Evolutionary conservation across 2,329 filamentous ascomycete species (phyloP), one percentile per base, ranked within the genome.

Genomic region (Diatrype stigma): DNA sequence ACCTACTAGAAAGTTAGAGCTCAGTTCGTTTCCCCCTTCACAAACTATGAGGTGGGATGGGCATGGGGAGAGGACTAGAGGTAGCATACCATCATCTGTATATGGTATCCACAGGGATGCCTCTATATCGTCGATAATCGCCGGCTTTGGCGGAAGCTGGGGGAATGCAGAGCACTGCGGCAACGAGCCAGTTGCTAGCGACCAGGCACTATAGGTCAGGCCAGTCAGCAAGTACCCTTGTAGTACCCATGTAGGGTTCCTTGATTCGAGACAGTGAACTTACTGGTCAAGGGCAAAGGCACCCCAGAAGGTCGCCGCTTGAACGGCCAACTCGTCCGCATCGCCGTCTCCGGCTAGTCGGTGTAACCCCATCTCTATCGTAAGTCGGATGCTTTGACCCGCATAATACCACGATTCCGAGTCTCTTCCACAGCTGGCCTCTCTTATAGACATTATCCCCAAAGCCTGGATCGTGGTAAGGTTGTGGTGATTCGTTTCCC

Each of bases 391-490:
- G 60, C 85, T 89, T 64, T 89, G 82, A 1, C 87, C 86, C 2
- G 84, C 82, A 56, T 87, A 86, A 51, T 82, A 86, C 75, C 86
- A 89, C 47, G 86, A 87, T 56, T 86, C 82, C 28, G 84, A 88
- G 60, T 90, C 85, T 32, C 86, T 77, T 0, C 86, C 86, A 56
- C 82, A 85, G 61, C 86, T 89, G 3, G 84, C 85, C 69, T 91
- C 86, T 40, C 87, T 74, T 56, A 90, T 83, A 6, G 85, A 85
- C 85, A 92, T 88, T 59, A 91, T 80, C 6, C 86, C 86, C 17
- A 91, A 71, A 1, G 87, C 87, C 69, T 91, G 87, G 42, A 89
- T 84, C 4, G 85, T 89, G 2, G 86, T 88, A 28, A 90, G 69
- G 6, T 67, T 79, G 54, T 87, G 80, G 48, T 82, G 80, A 52